Conservation (phyloP, 2,329 filamentous ascomycete species). For the Ciborinia camelliae region DNA sequence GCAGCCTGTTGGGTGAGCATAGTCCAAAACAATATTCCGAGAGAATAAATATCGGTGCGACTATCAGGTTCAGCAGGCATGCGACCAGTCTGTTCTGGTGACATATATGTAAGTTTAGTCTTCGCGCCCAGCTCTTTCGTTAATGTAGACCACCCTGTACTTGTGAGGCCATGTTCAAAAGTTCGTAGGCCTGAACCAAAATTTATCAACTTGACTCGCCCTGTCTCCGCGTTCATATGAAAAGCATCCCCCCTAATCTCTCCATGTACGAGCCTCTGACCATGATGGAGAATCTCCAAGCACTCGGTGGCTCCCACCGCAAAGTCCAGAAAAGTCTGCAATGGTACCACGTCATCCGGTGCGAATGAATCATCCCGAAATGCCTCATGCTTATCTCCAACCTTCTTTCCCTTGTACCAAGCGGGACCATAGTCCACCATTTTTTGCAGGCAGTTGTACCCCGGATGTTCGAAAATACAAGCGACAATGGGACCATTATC, state of each 20-base stretch:
- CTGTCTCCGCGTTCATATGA: constrained; percentile 71
- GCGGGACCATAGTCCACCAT: constrained; percentile 76
- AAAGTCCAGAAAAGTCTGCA: constrained; percentile 82
- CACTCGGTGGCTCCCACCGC: constrained; percentile 85
- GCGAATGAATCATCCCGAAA: constrained; percentile 37
- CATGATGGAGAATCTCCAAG: constrained; percentile 86
- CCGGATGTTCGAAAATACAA: constrained; percentile 76
- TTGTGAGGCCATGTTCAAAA: constrained; percentile 85
- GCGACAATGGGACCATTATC: constrained; percentile 72
- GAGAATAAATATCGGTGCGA: constrained; percentile 88
- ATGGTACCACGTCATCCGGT: constrained; percentile 59
- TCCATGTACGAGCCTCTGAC: constrained; percentile 80
- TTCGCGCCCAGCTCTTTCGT: constrained; percentile 82
- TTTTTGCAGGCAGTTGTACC: constrained; percentile 67
- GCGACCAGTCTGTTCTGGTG: constrained; percentile 89
- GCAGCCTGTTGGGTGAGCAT: constrained; percentile 76
- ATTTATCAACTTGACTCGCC: constrained; percentile 73
- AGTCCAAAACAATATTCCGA: constrained; percentile 87
- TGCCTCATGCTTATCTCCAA: constrained; percentile 45
- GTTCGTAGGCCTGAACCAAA: constrained; percentile 83
- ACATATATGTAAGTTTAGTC: constrained; percentile 87
- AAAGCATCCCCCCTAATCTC: constrained; percentile 90
- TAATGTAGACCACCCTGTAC: constrained; percentile 79
- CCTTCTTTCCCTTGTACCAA: constrained; percentile 57
- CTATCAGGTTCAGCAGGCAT: constrained; percentile 90